Percentiles rank a stretch among this genome's conserved stretches.
Evolutionary conservation across 2,329 filamentous ascomycete genomes (phyloP).

Genomic region (Aspergillus alliaceus): DNA sequence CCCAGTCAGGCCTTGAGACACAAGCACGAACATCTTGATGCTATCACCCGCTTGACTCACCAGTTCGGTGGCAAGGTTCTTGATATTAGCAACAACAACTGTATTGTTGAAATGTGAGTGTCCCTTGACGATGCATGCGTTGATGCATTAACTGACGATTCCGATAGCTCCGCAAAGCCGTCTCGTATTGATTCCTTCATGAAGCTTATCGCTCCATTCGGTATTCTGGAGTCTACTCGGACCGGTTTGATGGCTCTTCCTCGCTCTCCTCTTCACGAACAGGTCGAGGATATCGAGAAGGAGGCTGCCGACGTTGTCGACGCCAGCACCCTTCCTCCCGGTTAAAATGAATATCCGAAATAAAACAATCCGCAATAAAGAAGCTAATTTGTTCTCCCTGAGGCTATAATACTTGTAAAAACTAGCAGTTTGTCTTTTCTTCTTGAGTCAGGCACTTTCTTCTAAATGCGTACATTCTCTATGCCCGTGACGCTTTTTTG

Average conservation of each 20-base stretch:
- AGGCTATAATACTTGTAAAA: background rate
- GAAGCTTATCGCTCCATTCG: slow-evolving; percentile 91
- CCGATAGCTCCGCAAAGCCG: slow-evolving; percentile 78
- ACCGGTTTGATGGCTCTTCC: slow-evolving; percentile 97
- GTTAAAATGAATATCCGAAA: slow-evolving; percentile 53
- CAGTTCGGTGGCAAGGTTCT: slow-evolving; percentile 97
- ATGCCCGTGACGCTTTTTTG: background rate
- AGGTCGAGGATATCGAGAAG: slow-evolving; percentile 72
- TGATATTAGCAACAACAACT: slow-evolving; percentile 97
- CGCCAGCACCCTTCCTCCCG: slow-evolving; percentile 87
- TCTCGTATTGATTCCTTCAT: slow-evolving; percentile 94
- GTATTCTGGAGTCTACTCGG: slow-evolving; percentile 91
- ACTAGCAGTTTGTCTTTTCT: background rate
- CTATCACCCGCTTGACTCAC: slow-evolving; percentile 93
- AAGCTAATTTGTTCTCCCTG: slow-evolving; percentile 16
- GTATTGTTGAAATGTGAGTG: slow-evolving; percentile 92
- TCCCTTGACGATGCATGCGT: background rate
- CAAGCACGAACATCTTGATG: slow-evolving; percentile 96
- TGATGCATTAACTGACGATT: slow-evolving; percentile 5
- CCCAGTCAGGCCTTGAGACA: slow-evolving; percentile 86
- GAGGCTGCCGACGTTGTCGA: slow-evolving; percentile 95
- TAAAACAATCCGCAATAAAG: slow-evolving; percentile 17
- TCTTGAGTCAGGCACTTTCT: background rate
- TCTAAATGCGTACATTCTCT: background rate
- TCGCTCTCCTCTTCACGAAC: slow-evolving; percentile 79